A percentile compares a stretch with the other conserved stretches of the same genome.
phyloP scores from a whole-genome alignment of 352 stramenopile species.

The Phytophthora macrochlamydospora region DNA sequence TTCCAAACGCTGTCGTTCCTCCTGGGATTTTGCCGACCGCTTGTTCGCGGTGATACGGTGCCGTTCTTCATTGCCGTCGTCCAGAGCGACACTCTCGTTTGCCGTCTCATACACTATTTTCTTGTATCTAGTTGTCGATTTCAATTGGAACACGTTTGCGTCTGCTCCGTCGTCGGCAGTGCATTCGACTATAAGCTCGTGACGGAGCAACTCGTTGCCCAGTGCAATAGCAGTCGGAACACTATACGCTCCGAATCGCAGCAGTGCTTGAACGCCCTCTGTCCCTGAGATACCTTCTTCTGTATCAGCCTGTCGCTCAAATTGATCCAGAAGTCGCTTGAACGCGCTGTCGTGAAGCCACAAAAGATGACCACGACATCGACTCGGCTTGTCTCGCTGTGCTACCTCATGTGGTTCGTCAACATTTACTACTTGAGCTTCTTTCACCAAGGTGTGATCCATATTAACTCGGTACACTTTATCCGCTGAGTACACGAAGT shows the following conservation, averaged over 20 bases:
- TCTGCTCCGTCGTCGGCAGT: slow-evolving; percentile 7
- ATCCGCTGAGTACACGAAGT: slow-evolving; percentile 30
- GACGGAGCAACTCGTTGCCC: slow-evolving; percentile 37
- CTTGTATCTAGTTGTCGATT: slow-evolving; percentile 29
- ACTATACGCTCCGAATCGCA: slow-evolving; percentile 48
- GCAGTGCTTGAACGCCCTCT: slow-evolving; percentile 43
- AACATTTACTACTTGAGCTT: slow-evolving; percentile 20
- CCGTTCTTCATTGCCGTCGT: slow-evolving; percentile 14
- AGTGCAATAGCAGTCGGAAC: slow-evolving; percentile 43
- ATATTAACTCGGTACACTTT: slow-evolving; percentile 41
- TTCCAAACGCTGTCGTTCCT: slow-evolving; percentile 31
- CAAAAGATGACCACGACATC: slow-evolving; percentile 27
- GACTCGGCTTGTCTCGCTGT: not conserved
- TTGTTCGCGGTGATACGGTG: slow-evolving; percentile 15
- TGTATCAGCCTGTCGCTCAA: slow-evolving; percentile 15
- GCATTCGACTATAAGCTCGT: slow-evolving; percentile 34
- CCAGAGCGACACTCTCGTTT: not conserved
- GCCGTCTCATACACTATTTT: slow-evolving; percentile 17
- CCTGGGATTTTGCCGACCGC: slow-evolving; percentile 10
- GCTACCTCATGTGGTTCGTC: not conserved
- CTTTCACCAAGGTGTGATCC: slow-evolving; percentile 20
- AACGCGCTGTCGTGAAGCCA: slow-evolving; percentile 25
- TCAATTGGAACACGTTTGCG: slow-evolving; percentile 22
- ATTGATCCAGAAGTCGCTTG: slow-evolving; percentile 14
- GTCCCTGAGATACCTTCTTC: slow-evolving; percentile 34